Base-by-base conservation (phyloP, 306 rosid genomes). In the Quercus robur region DNA sequence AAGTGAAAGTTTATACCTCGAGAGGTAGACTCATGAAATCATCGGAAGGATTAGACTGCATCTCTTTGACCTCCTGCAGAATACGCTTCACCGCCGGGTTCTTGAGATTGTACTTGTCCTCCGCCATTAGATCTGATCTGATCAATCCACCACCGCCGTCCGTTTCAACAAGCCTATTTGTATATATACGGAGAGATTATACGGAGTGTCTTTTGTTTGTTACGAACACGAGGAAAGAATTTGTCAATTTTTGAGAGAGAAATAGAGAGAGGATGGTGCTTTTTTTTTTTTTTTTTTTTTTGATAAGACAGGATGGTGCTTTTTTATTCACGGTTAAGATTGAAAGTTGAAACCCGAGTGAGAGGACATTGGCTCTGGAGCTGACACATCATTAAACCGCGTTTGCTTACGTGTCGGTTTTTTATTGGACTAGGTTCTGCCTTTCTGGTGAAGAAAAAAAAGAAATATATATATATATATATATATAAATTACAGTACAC, bases 1-100 rank as follows among this genome's bases (percentile, higher is more conserved):
- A 68, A 73, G 41, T 59, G 30, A 51, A 56, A 44, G 21, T 14
- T 0, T 9, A 74, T 35, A 71, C 99, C 99, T 95, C 99, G 28
- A 95, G 93, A 66, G 99, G 99, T 1, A 95, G 87, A 82, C 99
- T 95, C 93, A 87, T 93, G 94, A 90, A 95, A 89, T 95, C 98
- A 66, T 93, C 92, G 71, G 97, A 90, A 80, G 97, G 98, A 73
- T 91, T 93, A 4, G 98, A 90, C 21, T 95, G 98, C 97, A 95
- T 89, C 87, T 95, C 98, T 85, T 93, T 95, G 31, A 91, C 84
- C 89, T 95, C 99, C 88, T 90, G 99, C 1, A 95, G 93, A 81
- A 93, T 95, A 80, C 99, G 85, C 88, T 95, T 95, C 72, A 95
- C 99, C 75, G 96, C 96, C 17, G 98, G 93, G 82, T 93, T 95